Evolutionary conservation across 2,329 filamentous ascomycete species (phyloP), one percentile per base, ranked within the genome.

Genomic region (Ophiostoma triangulosporum): DNA sequence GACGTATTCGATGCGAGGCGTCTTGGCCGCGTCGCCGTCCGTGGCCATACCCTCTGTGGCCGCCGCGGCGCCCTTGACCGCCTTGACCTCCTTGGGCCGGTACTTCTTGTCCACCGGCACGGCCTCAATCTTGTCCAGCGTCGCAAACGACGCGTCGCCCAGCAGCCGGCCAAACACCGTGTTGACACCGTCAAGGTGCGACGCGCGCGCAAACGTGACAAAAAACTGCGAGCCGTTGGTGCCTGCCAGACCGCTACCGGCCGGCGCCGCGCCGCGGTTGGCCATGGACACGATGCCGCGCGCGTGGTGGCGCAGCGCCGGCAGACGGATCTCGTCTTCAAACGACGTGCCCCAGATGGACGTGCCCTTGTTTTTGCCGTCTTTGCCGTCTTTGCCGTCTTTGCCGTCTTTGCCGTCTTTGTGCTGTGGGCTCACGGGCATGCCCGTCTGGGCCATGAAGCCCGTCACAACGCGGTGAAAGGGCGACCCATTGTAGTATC

Each of bases 181-280:
- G 64, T 93, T 93, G 64, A 88, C 78, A 4, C 86, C 87, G 65
- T 93, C 88, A 40, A 94, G 71, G 69, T 93, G 88, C 35, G 85
- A 78, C 26, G 87, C 85, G 59, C 85, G 81, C 56, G 84, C 84
- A 61, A 89, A 84, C 1, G 83, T 80, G 57, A 93, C 73, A 66
- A 90, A 94, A 69, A 93, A 94, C 65, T 94, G 87, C 49, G 79
- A 84, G 15, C 82, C 84, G 63, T 89, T 89, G 40, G 83, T 86
- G 24, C 74, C 76, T 1, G 82, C 80, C 6, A 55, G 51, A 4
- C 56, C 58, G 51, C 56, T 56, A 48, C 57, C 58, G 22, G 49
- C 51, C 1, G 58, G 48, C 46, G 55, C 53, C 7, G 54, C 56
- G 0, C 85, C 84, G 62, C 84, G 85, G 68, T 89, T 89, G 15